A percentile compares a stretch with the other conserved stretches of the same genome.
These are phyloP conservation scores for Venturiaceae sp. DNA, from an alignment of 2,329 filamentous ascomycete genomes.

Conservation along the genomic window DNA sequence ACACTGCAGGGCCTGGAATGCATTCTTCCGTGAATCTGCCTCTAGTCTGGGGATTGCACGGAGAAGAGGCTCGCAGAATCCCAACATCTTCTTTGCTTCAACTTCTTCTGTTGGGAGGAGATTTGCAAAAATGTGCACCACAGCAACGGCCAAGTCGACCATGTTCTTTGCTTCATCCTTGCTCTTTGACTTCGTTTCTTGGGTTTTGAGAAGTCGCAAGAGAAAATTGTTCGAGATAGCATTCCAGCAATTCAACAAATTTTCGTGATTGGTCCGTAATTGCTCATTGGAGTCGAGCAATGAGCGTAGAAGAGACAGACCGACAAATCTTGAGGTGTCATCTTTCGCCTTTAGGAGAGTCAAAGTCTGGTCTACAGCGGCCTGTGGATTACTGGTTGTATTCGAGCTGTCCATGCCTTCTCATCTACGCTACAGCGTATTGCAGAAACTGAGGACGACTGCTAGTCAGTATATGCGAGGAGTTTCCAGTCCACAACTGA, in stretches of 20 bases:
- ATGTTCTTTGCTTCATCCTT: slow-evolving; percentile 45
- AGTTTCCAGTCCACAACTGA: background rate
- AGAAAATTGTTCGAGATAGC: slow-evolving; percentile 54
- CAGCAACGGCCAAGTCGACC: slow-evolving; percentile 52
- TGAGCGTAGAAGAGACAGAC: slow-evolving; percentile 56
- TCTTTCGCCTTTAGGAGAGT: slow-evolving; percentile 48
- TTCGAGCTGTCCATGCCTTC: background rate
- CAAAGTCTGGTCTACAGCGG: slow-evolving; percentile 38
- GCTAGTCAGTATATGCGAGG: background rate
- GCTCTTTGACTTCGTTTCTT: slow-evolving; percentile 11
- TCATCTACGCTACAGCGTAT: no score
- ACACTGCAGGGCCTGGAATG: slow-evolving; percentile 5
- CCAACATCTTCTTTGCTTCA: slow-evolving; percentile 38
- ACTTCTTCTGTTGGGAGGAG: slow-evolving; percentile 43
- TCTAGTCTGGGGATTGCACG: background rate
- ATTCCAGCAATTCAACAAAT: slow-evolving; percentile 46
- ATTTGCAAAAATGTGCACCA: slow-evolving; percentile 52
- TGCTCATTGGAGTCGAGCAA: slow-evolving; percentile 50
- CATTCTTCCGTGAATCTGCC: background rate
- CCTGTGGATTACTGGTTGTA: background rate
- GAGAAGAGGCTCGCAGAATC: slow-evolving; percentile 32
- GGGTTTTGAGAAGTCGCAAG: slow-evolving; percentile 50
- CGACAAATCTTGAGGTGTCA: slow-evolving; percentile 60
- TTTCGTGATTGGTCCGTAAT: slow-evolving; percentile 38
- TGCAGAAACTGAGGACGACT: no score